Evolutionary conservation across 1,139 yeast species (phyloP), one percentile per base, ranked within the genome.

Genomic region (Zygoascus sp.): DNA sequence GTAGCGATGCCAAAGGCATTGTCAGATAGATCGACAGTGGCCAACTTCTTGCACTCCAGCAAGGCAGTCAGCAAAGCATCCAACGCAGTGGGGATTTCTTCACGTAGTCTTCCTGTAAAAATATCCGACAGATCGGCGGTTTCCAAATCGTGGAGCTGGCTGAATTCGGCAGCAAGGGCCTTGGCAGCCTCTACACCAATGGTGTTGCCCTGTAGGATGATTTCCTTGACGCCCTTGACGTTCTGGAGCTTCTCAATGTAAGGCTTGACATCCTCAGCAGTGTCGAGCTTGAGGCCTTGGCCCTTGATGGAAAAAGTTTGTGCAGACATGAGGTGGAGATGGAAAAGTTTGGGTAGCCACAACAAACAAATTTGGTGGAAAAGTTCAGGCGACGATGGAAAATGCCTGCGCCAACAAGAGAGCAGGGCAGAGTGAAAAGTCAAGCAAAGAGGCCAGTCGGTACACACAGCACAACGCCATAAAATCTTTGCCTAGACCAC

Each of bases 1-100:
- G 97, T 86, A 64, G 94, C 95, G 62, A 92, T 82, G 8, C 98
- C 98, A 65, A 92, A 85, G 0, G 98, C 98, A 65, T 92, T 92
- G 66, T 92, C 98, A 60, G 96, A 83, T 55, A 94, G 74, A 66
- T 92, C 85, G 51, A 92, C 72, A 40, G 89, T 80, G 54, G 76
- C 77, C 58, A 90, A 75, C 34, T 83, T 75, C 47, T 82, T 77
- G 57, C 87, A 82, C 55, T 78, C 68, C 58, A 86, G 72, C 46
- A 92, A 73, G 1, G 87, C 83, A 19, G 90, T 86, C 54, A 90
- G 76, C 51, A 92, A 72, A 56, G 75, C 73, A 50, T 77, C 78
- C 63, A 92, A 75, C 6, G 96, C 82, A 56, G 80, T 77, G 22
- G 97, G 98, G 56, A 94, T 94, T 68, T 92, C 98, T 50, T 92